A percentile compares a stretch with the other conserved stretches of the same genome.
phyloP scores from a whole-genome alignment of 2,329 filamentous ascomycete genomes.

The Neofusicoccum laricinum region DNA sequence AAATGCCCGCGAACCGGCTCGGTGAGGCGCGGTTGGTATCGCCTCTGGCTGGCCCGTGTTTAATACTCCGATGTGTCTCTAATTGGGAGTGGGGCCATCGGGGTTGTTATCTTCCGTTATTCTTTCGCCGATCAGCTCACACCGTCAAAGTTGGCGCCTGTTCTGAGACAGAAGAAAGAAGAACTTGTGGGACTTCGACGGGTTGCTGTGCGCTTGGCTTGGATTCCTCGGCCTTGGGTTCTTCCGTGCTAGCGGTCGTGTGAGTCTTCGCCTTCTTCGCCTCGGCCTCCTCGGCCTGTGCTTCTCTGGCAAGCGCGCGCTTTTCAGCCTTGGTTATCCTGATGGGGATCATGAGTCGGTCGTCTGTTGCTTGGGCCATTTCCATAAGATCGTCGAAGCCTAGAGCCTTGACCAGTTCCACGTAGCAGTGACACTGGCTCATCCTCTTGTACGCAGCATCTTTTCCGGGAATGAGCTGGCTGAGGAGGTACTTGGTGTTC shows the following conservation, averaged over 20 bases:
- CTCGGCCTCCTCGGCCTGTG: not conserved
- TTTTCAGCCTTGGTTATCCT: slow-evolving; percentile 12
- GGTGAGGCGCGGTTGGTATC: not conserved
- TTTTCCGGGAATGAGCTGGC: slow-evolving; percentile 83
- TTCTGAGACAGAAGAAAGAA: not conserved
- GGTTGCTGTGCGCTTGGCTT: not conserved
- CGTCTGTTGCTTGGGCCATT: slow-evolving; percentile 64
- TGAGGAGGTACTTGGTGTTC: slow-evolving; percentile 90
- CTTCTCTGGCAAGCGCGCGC: slow-evolving; percentile 3
- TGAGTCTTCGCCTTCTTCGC: slow-evolving; percentile 2
- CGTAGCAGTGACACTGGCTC: slow-evolving; percentile 67
- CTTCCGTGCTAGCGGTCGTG: not conserved
- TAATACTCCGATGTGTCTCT: not conserved
- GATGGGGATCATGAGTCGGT: slow-evolving; percentile 42
- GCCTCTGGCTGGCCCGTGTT: not conserved
- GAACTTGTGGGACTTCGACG: not conserved
- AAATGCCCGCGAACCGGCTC: not conserved
- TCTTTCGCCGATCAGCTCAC: not conserved
- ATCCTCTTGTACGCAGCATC: slow-evolving; percentile 60
- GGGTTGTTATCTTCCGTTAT: too few species aligned
- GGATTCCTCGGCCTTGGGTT: not conserved
- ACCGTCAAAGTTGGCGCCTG: not conserved
- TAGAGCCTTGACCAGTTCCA: slow-evolving; percentile 63
- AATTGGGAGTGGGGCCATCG: too few species aligned
- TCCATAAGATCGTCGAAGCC: slow-evolving; percentile 62